phyloP scores from a whole-genome alignment of 768 basidiomycete species.

The Rhizopogon rudus region DNA sequence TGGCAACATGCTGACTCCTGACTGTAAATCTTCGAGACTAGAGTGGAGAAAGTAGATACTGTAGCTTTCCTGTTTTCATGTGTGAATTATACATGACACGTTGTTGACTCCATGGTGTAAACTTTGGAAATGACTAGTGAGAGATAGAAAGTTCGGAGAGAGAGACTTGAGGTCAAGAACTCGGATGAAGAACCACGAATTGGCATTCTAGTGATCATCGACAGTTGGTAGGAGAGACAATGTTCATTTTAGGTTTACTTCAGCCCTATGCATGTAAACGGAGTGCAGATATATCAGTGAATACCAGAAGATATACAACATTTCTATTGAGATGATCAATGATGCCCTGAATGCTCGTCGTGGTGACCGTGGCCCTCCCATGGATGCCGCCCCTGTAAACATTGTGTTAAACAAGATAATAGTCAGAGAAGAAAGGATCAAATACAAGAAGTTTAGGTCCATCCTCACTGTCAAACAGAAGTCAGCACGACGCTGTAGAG shows the following conservation, averaged over 20 bases:
- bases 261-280: too few relatives aligned
- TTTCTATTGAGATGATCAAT: conserved; percentile 26
- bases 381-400: conserved; percentile 53
- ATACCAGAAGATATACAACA: background rate
- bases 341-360: conserved; percentile 33
- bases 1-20: too few relatives aligned
- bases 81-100: too few relatives aligned
- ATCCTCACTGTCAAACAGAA: conserved; percentile 51
- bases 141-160: background rate
- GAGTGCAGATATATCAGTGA: background rate
- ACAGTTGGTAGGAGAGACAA: background rate
- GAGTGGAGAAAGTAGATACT: too few relatives aligned
- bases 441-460: conserved; percentile 69
- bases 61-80: too few relatives aligned
- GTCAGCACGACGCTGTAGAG: background rate
- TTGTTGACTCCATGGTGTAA: too few relatives aligned
- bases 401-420: background rate
- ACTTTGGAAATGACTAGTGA: too few relatives aligned
- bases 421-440: background rate
- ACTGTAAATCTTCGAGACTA: too few relatives aligned
- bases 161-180: background rate
- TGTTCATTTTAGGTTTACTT: background rate
- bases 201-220: background rate
- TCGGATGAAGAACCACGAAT: background rate
- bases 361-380: conserved; percentile 56